These are phyloP conservation scores for Beta lomatogona DNA, from an alignment of 179 eudicot species.

Conservation along the genomic window DNA sequence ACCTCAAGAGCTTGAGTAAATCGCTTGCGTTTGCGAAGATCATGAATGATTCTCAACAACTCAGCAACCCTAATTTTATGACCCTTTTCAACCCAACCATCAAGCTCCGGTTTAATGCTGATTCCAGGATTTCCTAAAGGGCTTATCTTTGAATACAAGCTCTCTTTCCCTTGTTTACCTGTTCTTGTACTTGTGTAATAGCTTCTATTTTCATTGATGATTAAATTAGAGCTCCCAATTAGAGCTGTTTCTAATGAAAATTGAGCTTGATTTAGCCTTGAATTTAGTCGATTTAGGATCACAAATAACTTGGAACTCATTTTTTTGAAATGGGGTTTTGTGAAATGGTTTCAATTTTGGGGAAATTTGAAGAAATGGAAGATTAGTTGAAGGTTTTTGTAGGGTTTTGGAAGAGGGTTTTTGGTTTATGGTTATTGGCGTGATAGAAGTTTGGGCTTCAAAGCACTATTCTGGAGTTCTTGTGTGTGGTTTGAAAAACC, in stretches of 20 bases:
- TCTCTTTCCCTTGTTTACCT: slow-evolving; percentile 26
- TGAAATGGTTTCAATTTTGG: slow-evolving; percentile 21
- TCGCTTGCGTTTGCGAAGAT: slow-evolving; percentile 81
- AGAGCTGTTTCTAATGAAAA: neutral
- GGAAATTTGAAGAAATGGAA: neutral
- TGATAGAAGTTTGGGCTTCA: neutral
- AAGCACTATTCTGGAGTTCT: neutral
- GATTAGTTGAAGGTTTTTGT: neutral
- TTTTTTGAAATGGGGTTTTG: slow-evolving; percentile 10
- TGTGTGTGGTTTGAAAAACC: neutral
- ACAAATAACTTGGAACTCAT: slow-evolving; percentile 28
- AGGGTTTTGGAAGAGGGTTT: slow-evolving; percentile 19
- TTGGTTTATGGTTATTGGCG: neutral
- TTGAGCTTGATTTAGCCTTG: slow-evolving; percentile 23
- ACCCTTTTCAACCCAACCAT: slow-evolving; percentile 62
- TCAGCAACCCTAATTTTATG: slow-evolving; percentile 57
- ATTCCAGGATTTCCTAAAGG: slow-evolving; percentile 67
- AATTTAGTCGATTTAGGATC: slow-evolving; percentile 23
- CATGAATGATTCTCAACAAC: slow-evolving; percentile 64
- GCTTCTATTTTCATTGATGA: slow-evolving; percentile 5
- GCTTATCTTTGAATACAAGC: slow-evolving; percentile 65
- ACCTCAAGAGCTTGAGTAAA: slow-evolving; percentile 89
- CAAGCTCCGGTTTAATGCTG: slow-evolving; percentile 59
- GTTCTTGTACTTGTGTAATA: slow-evolving; percentile 34
- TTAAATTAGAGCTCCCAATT: neutral